Evolutionary conservation across 495 filamentous ascomycete genomes (phyloP).

Genomic region (Baudoinia panamericana): DNA sequence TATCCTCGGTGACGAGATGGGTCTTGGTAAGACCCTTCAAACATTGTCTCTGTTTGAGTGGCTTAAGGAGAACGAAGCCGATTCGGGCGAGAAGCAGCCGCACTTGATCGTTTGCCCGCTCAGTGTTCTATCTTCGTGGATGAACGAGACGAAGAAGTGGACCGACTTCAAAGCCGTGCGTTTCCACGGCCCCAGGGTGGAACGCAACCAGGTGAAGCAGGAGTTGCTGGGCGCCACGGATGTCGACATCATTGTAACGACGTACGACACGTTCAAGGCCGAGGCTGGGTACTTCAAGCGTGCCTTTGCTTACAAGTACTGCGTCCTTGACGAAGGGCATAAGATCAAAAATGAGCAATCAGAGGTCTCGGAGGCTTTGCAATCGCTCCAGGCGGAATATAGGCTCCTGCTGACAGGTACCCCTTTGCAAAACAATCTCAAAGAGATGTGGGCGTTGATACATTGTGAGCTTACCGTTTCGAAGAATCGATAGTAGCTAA

Average conservation of each 20-base stretch:
- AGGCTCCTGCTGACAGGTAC: constrained; percentile 51
- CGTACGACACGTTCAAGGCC: constrained; percentile 45
- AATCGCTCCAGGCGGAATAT: constrained; percentile 41
- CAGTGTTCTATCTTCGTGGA: constrained; percentile 46
- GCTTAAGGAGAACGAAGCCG: constrained; percentile 32
- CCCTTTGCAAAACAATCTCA: constrained; percentile 52
- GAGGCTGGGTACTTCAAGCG: constrained; percentile 49
- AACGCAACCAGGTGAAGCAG: constrained; percentile 38
- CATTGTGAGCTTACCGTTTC: no score
- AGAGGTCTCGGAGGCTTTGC: constrained; percentile 38
- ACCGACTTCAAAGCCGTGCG: constrained; percentile 40
- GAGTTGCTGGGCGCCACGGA: constrained; percentile 23
- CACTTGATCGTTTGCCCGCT: constrained; percentile 49
- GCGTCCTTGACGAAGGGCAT: constrained; percentile 48
- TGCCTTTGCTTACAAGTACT: constrained; percentile 45
- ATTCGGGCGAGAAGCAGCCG: constrained; percentile 27
- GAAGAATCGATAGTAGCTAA: no score
- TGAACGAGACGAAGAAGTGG: constrained; percentile 45
- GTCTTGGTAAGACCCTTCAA: constrained; percentile 50
- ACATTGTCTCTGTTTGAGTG: constrained; percentile 45
- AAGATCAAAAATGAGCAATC: constrained; percentile 47
- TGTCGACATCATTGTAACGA: constrained; percentile 45
- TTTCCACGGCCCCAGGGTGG: constrained; percentile 42
- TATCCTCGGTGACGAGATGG: constrained; percentile 52
- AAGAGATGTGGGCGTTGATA: constrained; percentile 49